Conservation (phyloP, 345 rosid species). For the Aquilaria sinensis region DNA sequence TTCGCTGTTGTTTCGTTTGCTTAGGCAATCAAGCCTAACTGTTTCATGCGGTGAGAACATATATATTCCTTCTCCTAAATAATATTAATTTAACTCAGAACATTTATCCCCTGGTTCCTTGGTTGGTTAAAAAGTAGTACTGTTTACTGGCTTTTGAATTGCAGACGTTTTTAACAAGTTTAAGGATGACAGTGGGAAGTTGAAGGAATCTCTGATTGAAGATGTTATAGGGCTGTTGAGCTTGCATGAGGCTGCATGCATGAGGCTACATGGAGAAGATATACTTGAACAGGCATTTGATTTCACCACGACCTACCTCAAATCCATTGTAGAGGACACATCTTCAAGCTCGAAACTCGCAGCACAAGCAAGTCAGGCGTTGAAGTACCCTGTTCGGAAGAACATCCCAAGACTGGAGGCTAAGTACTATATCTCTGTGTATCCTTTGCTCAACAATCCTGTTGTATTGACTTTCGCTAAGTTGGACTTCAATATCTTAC, state of each 20-base stretch:
- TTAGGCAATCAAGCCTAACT: slow-evolving; percentile 19
- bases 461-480: slow-evolving; percentile 20
- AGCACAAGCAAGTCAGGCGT: slow-evolving; percentile 12
- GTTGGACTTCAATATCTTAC: slow-evolving; percentile 29
- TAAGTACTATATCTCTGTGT: slow-evolving; percentile 11
- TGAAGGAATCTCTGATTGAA: slow-evolving; percentile 5
- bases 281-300: slow-evolving; percentile 14
- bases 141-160: too few species aligned
- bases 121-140: too few species aligned
- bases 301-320: slow-evolving; percentile 14
- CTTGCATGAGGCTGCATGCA: slow-evolving; percentile 23
- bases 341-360: slow-evolving; percentile 1
- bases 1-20: slow-evolving; percentile 23
- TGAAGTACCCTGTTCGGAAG: slow-evolving; percentile 11
- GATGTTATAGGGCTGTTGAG: slow-evolving; percentile 20
- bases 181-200: slow-evolving; percentile 18
- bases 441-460: slow-evolving; percentile 4
- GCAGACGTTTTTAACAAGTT: slow-evolving; percentile 19
- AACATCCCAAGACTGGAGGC: slow-evolving; percentile 18
- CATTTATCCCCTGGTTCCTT: too few species aligned
- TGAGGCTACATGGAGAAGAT: slow-evolving; percentile 13
- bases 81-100: too few species aligned
- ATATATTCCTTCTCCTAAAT: too few species aligned
- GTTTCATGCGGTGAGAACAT: slow-evolving; percentile 14
- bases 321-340: background rate